Evolutionary conservation across 192 early-diverging fungal genomes (phyloP), one percentile per base, ranked within the genome.

Genomic region (Coemansia sp.): DNA sequence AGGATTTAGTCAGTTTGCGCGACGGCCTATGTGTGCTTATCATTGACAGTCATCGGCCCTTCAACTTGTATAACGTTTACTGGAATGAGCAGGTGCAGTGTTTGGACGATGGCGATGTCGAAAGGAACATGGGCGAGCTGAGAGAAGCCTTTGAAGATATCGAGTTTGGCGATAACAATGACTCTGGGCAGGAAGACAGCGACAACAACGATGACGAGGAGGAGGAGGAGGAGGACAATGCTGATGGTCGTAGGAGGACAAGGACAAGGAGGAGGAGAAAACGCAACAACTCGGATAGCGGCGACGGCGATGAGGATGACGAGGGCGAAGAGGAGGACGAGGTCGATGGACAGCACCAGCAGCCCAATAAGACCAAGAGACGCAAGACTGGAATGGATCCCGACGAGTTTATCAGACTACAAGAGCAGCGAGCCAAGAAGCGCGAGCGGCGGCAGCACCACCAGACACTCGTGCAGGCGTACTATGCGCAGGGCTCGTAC

Each of bases 1-100:
- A 81, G 15, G 89, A 93, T 35, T 75, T 79, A 25, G 74, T 95
- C 51, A 59, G 45, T 0, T 68, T 93, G 22, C 70, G 83, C 32
- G 77, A 81, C 36, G 71, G 87, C 7, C 85, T 93, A 24, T 88
- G 82, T 0, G 81, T 97, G 6, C 87, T 94, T 61, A 84, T 98
- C 3, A 77, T 96, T 45, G 96, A 98, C 62, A 93, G 90, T 54
- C 95, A 94, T 64, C 77, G 96, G 45, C 96, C 96, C 19, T 82
- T 94, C 27, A 91, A 96, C 62, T 85, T 98, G 19, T 88, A 91
- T 39, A 94, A 93, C 61, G 69, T 96, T 12, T 94, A 87, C 63
- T 85, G 86, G 69, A 84, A 88, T 54, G 89, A 90, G 32, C 89
- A 93, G 66, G 84, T 98, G 10, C 87, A 89, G 49, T 89, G 95